Percentiles rank a stretch among this genome's conserved stretches.
phyloP scores from a whole-genome alignment of 768 basidiomycete species.

The Calocera viscosa region DNA sequence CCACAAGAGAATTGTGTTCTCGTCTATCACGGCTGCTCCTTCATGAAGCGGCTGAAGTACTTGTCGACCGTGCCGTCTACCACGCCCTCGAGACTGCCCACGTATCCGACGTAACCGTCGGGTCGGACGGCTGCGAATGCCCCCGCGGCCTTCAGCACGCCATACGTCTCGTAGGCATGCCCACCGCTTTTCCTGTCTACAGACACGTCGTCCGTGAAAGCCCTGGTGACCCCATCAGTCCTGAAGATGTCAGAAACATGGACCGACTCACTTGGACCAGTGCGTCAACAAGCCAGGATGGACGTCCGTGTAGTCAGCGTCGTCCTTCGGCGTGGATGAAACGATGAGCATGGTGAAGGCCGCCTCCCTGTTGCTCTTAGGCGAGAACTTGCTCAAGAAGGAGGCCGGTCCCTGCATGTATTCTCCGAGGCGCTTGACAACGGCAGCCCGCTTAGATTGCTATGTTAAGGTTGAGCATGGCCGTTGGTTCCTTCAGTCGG shows the following conservation, averaged over 20 bases:
- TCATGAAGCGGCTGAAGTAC: conserved; percentile 13
- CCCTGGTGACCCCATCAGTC: conserved; percentile 28
- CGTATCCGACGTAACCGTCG: conserved; percentile 51
- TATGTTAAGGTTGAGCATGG: not conserved
- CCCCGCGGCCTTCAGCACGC: conserved; percentile 34
- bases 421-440: conserved; percentile 26
- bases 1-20: not conserved
- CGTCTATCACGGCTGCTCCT: not conserved
- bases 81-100: conserved; percentile 34
- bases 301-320: conserved; percentile 32
- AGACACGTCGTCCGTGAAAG: conserved; percentile 47
- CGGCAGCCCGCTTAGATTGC: conserved; percentile 23
- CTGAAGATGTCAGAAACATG: not conserved
- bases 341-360: conserved; percentile 28
- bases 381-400: conserved; percentile 27
- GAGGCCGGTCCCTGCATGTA: conserved; percentile 24
- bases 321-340: conserved; percentile 23
- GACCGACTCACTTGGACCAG: conserved; percentile 41
- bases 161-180: conserved; percentile 45
- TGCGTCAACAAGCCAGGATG: conserved; percentile 39
- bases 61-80: conserved; percentile 18
- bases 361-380: conserved; percentile 20
- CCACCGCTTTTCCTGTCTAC: conserved; percentile 36
- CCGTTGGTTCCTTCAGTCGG: not conserved
- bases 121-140: conserved; percentile 47